Conservation (phyloP, 2,329 filamentous ascomycete species). For the Penicillium vulpinum region DNA sequence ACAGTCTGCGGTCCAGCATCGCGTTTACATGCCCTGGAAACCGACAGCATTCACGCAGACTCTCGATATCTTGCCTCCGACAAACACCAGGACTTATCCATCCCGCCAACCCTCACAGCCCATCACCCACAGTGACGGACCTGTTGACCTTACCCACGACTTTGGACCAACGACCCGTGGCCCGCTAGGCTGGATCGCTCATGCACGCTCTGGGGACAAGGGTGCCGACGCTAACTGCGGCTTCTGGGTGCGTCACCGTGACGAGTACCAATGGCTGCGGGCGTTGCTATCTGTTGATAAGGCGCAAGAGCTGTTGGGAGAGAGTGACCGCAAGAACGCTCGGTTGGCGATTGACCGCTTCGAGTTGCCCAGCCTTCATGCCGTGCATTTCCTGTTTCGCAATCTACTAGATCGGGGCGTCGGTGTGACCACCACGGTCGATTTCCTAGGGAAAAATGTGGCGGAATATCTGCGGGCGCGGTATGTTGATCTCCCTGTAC, state of each 20-base stretch:
- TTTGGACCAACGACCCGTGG: conserved; percentile 30
- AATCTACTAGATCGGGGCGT: conserved; percentile 41
- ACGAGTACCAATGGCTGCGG: conserved; percentile 49
- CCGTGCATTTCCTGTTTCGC: conserved; percentile 43
- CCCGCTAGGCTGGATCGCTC: conserved; percentile 38
- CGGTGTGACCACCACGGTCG: conserved; percentile 36
- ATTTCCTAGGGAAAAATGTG: conserved; percentile 44
- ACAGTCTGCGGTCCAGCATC: conserved; percentile 26
- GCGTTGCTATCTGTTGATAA: conserved; percentile 20
- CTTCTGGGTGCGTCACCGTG: conserved; percentile 45
- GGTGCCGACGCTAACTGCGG: conserved; percentile 49
- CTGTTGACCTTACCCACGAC: conserved; percentile 14
- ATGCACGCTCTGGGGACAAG: conserved; percentile 47
- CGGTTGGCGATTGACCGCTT: conserved; percentile 44
- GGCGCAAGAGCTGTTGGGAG: conserved; percentile 21
- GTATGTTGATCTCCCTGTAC: conserved; percentile 38
- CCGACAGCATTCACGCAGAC: conserved; percentile 23
- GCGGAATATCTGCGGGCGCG: conserved; percentile 40
- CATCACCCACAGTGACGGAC: conserved; percentile 5
- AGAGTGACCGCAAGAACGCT: conserved; percentile 5
- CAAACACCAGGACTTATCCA: conserved; percentile 23
- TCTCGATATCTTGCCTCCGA: conserved; percentile 21
- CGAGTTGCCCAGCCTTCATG: conserved; percentile 47
- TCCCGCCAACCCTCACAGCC: conserved; percentile 24
- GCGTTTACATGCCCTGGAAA: conserved; percentile 29